Base-by-base conservation (phyloP, 805 yeast species). In the Candida maris region DNA sequence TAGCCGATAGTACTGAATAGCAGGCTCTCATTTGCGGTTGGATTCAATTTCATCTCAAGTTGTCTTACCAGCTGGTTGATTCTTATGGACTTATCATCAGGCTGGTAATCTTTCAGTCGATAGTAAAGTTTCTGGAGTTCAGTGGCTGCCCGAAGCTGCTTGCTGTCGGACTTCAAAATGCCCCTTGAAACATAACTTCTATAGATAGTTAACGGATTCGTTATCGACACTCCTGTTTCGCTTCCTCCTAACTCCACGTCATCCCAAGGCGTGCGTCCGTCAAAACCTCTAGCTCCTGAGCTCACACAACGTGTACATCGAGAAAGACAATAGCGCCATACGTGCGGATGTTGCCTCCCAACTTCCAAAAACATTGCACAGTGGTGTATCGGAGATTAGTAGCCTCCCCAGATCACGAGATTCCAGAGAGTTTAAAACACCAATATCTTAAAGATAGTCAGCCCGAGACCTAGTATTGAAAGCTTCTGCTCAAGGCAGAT, bases 201-300 rank as follows among this genome's bases (percentile, higher is more conserved):
- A 48, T 83, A 82, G 3, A 81, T 46, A 4, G 68, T 43, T 28
- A 72, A 68, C 0, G 89, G 88, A 52, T 82, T 89, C 0, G 88
- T 81, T 6, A 57, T 27, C 2, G 39, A 39, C 19, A 51, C 30
- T 5, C 35, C 27, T 10, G 4, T 15, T 14, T 30, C 27, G 19
- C 26, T 6, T 16, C 27, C 5, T 9, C n/a, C 20, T 5, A 4
- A 75, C 28, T 42, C 48, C 6, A 9, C 7, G 8, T 28, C 31
- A 28, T 44, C 33, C 4, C 39, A 34, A 1, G 57, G 59, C 4
- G 51, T 41, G 26, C 59, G 35, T 19, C 51, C 46, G 19, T 44
- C 45, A 17, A 38, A 43, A 4, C 58, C 58, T n/a, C 48, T 36
- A 1, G 56, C 49, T 10, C 58, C 58, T 7, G 43, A 39, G 19